Evolutionary conservation across 225 moss, liverwort and hornwort genomes (phyloP).

Genomic region (Physcomitrium patens): DNA sequence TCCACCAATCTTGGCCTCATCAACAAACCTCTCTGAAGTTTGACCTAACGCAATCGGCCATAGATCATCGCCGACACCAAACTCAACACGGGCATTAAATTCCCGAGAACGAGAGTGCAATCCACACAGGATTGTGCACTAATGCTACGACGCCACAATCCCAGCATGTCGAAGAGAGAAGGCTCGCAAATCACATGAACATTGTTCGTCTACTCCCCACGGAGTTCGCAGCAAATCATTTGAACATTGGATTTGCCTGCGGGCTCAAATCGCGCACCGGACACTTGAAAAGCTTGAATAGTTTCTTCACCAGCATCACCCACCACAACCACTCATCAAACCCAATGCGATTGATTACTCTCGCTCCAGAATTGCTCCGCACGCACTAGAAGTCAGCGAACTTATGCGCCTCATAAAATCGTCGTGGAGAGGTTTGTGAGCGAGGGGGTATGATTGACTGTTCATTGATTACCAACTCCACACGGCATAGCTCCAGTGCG

Average conservation of each 20-base stretch:
- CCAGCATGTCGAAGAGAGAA: constrained; percentile 17
- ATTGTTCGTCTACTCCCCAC: neutral
- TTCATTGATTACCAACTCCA: constrained; percentile 34
- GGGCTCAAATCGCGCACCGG: neutral
- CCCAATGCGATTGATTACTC: constrained; percentile 6
- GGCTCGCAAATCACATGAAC: neutral
- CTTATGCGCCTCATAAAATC: constrained; percentile 22
- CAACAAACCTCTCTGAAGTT: constrained; percentile 16
- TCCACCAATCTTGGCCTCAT: neutral
- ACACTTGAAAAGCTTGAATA: constrained; percentile 7
- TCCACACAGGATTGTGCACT: neutral
- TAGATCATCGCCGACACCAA: constrained; percentile 14
- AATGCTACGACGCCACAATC: neutral
- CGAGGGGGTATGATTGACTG: constrained; percentile 33
- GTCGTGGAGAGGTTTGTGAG: constrained; percentile 20
- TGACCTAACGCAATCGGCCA: constrained; percentile 24
- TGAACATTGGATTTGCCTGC: neutral
- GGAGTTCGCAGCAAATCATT: neutral
- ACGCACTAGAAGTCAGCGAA: neutral
- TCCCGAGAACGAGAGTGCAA: neutral
- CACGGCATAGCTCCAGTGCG: constrained; percentile 11
- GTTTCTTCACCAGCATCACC: neutral
- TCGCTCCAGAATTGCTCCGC: constrained; percentile 5
- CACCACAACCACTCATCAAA: constrained; percentile 1
- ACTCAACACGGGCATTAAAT: neutral